Evolutionary conservation across 768 basidiomycete genomes (phyloP).

Genomic region (Floccularia luteovirens): DNA sequence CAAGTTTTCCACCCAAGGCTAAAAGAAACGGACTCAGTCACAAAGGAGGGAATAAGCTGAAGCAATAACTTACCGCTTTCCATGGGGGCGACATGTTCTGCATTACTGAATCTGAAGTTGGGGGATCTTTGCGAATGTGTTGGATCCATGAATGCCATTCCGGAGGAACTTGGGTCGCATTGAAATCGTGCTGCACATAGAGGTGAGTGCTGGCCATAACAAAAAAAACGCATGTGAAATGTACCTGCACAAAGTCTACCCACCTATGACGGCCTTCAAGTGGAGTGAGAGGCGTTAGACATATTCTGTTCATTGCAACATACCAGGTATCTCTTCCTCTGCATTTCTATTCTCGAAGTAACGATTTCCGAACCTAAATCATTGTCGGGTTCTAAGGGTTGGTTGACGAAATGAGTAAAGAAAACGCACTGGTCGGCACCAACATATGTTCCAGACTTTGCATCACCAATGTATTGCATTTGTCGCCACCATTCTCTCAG

Average conservation of each 20-base stretch:
- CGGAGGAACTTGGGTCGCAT: slow-evolving; percentile 90
- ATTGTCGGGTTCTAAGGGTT: slow-evolving; percentile 1
- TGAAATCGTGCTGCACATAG: slow-evolving; percentile 59
- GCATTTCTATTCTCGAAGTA: slow-evolving; percentile 91
- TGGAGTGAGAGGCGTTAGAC: slow-evolving; percentile 8
- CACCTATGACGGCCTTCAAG: slow-evolving; percentile 97
- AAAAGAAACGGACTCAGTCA: slow-evolving; percentile 6
- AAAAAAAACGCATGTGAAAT: slow-evolving; percentile 7
- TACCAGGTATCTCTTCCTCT: slow-evolving; percentile 85
- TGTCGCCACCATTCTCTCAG: slow-evolving; percentile 86
- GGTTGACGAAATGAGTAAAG: too few relatives aligned
- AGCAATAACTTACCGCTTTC: slow-evolving; percentile 58
- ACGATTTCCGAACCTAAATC: slow-evolving; percentile 78
- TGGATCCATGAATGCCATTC: slow-evolving; percentile 97
- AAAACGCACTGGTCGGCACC: slow-evolving; percentile 80
- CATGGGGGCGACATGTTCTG: slow-evolving; percentile 67
- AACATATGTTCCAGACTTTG: slow-evolving; percentile 73
- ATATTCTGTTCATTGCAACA: slow-evolving; percentile 15
- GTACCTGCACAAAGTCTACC: slow-evolving; percentile 88
- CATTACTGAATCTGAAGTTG: slow-evolving; percentile 67
- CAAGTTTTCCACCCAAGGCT: slow-evolving; percentile 85
- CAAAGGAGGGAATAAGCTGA: neutral
- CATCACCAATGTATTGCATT: slow-evolving; percentile 91
- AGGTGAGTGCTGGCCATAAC: neutral
- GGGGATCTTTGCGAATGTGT: slow-evolving; percentile 83